Conservation (phyloP, 495 filamentous ascomycete species). For the Xylaria curta region DNA sequence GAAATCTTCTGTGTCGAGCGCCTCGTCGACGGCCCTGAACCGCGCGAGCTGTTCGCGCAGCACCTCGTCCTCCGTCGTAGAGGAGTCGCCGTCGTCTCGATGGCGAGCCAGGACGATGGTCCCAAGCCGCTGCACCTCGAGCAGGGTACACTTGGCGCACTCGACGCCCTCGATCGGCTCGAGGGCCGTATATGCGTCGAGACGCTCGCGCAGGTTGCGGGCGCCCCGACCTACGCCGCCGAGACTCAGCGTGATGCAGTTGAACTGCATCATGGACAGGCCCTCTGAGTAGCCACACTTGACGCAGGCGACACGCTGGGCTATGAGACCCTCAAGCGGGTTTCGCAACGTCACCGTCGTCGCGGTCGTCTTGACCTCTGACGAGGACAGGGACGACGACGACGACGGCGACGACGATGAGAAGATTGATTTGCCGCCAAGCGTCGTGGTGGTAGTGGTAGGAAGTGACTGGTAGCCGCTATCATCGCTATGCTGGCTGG, state of each 20-base stretch:
- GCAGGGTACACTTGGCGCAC: constrained; percentile 87
- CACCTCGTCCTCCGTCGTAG: constrained; percentile 29
- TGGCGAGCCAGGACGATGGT: constrained; percentile 44
- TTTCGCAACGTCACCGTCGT: constrained; percentile 37
- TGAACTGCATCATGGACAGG: constrained; percentile 87
- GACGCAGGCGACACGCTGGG: constrained; percentile 89
- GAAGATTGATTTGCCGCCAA: constrained; percentile 28
- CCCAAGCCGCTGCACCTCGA: constrained; percentile 51
- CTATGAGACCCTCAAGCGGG: constrained; percentile 86
- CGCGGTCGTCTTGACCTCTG: constrained; percentile 28
- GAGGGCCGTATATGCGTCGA: constrained; percentile 83
- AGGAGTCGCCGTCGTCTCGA: constrained; percentile 22
- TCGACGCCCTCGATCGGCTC: constrained; percentile 88
- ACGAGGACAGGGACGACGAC: not conserved
- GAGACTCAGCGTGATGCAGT: constrained; percentile 86
- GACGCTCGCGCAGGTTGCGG: constrained; percentile 74
- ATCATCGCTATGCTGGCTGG: constrained; percentile 55
- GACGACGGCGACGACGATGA: too few species aligned
- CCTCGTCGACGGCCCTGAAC: constrained; percentile 67
- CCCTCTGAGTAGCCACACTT: constrained; percentile 86
- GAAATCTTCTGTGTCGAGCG: constrained; percentile 80
- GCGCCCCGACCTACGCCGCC: constrained; percentile 58
- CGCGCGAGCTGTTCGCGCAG: constrained; percentile 48
- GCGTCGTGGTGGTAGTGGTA: not conserved
- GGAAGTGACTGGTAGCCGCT: constrained; percentile 54